phyloP scores from a whole-genome alignment of 768 basidiomycete species.

The Amanita inopinata region DNA sequence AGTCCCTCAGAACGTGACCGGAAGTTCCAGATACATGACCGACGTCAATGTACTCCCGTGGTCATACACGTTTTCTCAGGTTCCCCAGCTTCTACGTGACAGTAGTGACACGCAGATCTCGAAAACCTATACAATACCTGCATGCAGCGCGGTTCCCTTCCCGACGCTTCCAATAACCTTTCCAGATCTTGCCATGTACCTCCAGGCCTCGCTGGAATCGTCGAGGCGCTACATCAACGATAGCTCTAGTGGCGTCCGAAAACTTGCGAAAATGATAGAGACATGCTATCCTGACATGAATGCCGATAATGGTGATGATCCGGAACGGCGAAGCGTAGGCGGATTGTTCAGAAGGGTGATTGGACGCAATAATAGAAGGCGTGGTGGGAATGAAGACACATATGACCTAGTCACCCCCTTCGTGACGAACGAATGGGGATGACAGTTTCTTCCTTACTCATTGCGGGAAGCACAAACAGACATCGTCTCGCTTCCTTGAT shows the following conservation, averaged over 20 bases:
- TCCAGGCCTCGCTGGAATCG: conserved; percentile 60
- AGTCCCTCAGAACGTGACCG: conserved; percentile 34
- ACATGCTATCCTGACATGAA: conserved; percentile 47
- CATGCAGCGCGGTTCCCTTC: conserved; percentile 46
- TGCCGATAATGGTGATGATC: conserved; percentile 20
- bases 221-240: conserved; percentile 55
- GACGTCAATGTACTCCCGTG: conserved; percentile 64
- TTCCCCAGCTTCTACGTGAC: conserved; percentile 56
- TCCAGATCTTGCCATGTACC: conserved; percentile 66
- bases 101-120: conserved; percentile 52
- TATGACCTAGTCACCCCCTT: conserved; percentile 81
- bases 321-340: conserved; percentile 33
- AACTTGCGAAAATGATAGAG: conserved; percentile 63
- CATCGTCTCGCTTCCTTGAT: too few relatives aligned
- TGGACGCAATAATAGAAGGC: conserved; percentile 34
- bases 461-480: too few relatives aligned
- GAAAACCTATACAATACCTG: conserved; percentile 65
- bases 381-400: conserved; percentile 61
- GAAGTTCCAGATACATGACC: conserved; percentile 40
- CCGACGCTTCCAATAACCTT: conserved; percentile 68
- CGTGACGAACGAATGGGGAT: conserved; percentile 67
- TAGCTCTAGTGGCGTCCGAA: conserved; percentile 49
- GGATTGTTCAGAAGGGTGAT: conserved; percentile 56
- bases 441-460: conserved; percentile 7
- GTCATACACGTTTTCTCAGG: conserved; percentile 52